Percentiles rank a stretch among this genome's conserved stretches.
Evolutionary conservation across 768 basidiomycete genomes (phyloP).

Genomic region (Russula virescens): DNA sequence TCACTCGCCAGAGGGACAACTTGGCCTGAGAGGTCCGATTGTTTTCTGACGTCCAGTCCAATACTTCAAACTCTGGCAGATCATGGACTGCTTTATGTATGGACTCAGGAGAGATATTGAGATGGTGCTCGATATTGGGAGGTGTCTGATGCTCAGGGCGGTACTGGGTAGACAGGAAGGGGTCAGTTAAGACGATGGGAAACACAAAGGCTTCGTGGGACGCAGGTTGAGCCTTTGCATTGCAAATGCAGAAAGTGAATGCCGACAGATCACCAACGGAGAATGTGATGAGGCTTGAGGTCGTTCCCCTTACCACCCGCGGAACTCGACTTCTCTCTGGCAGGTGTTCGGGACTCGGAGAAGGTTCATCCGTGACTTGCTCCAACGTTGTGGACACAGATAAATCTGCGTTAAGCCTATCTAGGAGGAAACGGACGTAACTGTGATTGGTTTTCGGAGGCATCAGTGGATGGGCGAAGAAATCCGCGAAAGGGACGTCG

Average conservation of each 20-base stretch:
- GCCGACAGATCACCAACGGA: slow-evolving; percentile 50
- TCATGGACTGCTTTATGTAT: slow-evolving; percentile 11
- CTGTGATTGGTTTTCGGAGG: slow-evolving; percentile 46
- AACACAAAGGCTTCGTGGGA: slow-evolving; percentile 35
- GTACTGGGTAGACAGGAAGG: slow-evolving; percentile 57
- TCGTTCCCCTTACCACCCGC: slow-evolving; percentile 17
- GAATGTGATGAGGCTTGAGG: slow-evolving; percentile 23
- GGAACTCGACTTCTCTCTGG: slow-evolving; percentile 2
- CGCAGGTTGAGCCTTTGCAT: neutral
- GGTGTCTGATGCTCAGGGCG: slow-evolving; percentile 40
- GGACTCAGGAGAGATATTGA: slow-evolving; percentile 3
- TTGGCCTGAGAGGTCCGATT: slow-evolving; percentile 42
- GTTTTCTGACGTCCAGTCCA: slow-evolving; percentile 55
- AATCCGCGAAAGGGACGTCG: slow-evolving; percentile 30
- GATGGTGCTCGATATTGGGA: slow-evolving; percentile 1
- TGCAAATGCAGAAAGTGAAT: slow-evolving; percentile 42
- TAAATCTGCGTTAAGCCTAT: slow-evolving; percentile 24
- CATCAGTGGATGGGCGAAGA: slow-evolving; percentile 54
- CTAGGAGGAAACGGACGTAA: slow-evolving; percentile 43
- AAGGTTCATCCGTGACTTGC: slow-evolving; percentile 6
- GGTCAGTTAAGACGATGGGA: slow-evolving; percentile 73
- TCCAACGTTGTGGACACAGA: slow-evolving; percentile 19
- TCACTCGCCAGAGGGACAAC: slow-evolving; percentile 59
- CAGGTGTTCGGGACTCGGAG: neutral
- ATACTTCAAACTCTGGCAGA: slow-evolving; percentile 51